phyloP scores from a whole-genome alignment of 805 yeast genomes.

The Kregervanrija delftensis region DNA sequence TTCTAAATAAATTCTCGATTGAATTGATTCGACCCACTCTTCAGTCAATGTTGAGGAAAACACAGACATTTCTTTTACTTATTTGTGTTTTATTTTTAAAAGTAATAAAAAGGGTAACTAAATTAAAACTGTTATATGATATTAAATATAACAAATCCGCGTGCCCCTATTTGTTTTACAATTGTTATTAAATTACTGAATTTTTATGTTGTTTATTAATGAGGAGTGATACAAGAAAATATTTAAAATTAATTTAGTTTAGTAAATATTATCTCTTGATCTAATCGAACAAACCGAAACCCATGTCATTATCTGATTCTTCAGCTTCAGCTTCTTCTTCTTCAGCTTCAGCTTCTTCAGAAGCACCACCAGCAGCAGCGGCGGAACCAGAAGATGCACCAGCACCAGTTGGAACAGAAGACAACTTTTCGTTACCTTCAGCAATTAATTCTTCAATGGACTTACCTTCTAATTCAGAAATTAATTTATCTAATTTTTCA shows the following conservation, averaged over 20 bases:
- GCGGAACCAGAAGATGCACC: constrained; percentile 59
- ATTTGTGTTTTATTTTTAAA: not conserved
- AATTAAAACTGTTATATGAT: too few species aligned
- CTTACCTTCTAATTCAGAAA: constrained; percentile 76
- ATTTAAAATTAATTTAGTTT: not conserved
- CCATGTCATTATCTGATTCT: constrained; percentile 59
- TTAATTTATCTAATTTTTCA: constrained; percentile 62
- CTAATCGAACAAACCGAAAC: constrained; percentile 96
- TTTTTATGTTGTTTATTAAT: constrained; percentile 2
- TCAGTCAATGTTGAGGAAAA: not conserved
- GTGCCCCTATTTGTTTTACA: too few species aligned
- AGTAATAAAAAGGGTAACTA: not conserved
- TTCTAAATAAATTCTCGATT: constrained; percentile 15
- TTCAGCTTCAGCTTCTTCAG: constrained; percentile 51
- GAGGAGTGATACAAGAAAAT: constrained; percentile 7
- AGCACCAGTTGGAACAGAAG: constrained; percentile 80
- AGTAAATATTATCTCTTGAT: constrained; percentile 10
- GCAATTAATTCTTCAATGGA: constrained; percentile 66
- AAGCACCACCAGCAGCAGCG: constrained; percentile 49
- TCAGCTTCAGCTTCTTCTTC: constrained; percentile 44
- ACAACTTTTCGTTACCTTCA: constrained; percentile 74
- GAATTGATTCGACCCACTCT: constrained; percentile 9
- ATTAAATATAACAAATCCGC: too few species aligned
- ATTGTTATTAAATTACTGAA: too few species aligned
- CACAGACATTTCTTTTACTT: not conserved